A percentile compares a stretch with the other conserved stretches of the same genome.
Evolutionary conservation across 2,329 filamentous ascomycete genomes (phyloP).

Genomic region (Aspergillus pseudonomiae): DNA sequence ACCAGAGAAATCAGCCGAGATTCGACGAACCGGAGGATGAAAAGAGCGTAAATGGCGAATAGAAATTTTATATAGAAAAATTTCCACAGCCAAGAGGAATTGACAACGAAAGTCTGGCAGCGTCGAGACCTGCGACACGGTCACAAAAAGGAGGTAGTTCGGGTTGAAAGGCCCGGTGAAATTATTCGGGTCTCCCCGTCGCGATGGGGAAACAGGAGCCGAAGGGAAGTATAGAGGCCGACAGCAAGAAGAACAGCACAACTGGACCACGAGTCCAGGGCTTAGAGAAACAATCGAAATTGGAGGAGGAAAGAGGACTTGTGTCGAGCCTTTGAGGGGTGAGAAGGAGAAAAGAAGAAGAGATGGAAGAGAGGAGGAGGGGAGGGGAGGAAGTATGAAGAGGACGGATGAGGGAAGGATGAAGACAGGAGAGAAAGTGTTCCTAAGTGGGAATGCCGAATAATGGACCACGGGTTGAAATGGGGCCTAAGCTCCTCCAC

Average conservation of each 20-base stretch:
- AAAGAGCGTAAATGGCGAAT: slow-evolving; percentile 28
- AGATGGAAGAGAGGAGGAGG: slow-evolving; percentile 9
- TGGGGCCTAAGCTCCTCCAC: slow-evolving; percentile 22
- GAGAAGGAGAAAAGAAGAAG: slow-evolving; percentile 11
- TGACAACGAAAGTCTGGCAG: slow-evolving; percentile 41
- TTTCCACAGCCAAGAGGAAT: slow-evolving; percentile 21
- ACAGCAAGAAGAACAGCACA: slow-evolving; percentile 16
- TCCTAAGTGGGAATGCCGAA: slow-evolving; percentile 27
- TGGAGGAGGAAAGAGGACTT: neutral
- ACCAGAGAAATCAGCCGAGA: slow-evolving; percentile 7
- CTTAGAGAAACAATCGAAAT: slow-evolving; percentile 13
- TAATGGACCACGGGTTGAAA: slow-evolving; percentile 25
- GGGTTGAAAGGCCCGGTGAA: slow-evolving; percentile 7
- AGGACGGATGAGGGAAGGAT: slow-evolving; percentile 17
- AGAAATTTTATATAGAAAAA: slow-evolving; percentile 7
- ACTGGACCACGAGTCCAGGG: slow-evolving; percentile 23
- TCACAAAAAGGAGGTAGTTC: slow-evolving; percentile 18
- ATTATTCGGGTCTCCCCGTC: slow-evolving; percentile 9
- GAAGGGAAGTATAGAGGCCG: slow-evolving; percentile 5
- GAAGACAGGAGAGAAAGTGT: slow-evolving; percentile 22
- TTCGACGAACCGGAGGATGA: slow-evolving; percentile 6
- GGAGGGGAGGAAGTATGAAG: slow-evolving; percentile 15
- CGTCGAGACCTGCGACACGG: slow-evolving; percentile 38
- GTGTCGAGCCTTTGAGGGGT: slow-evolving; percentile 15
- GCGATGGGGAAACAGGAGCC: slow-evolving; percentile 6